A percentile compares a stretch with the other conserved stretches of the same genome.
Conservation (phyloP, 805 yeast species). For the Starmerella bombicola region DNA sequence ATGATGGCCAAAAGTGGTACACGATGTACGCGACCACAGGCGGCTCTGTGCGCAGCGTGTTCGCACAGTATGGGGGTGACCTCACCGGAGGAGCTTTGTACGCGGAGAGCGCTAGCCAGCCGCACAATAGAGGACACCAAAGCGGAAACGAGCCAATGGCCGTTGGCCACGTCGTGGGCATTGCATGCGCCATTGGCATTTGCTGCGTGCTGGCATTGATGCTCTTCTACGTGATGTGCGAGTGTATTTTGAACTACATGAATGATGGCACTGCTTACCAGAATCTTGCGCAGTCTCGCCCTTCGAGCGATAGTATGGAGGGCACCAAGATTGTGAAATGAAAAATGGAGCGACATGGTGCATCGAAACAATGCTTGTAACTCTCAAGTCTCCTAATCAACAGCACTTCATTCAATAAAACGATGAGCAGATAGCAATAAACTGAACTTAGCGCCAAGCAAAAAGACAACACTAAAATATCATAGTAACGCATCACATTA, state of each 20-base stretch:
- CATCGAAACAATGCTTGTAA: too few species aligned
- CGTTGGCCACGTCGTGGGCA: conserved; percentile 55
- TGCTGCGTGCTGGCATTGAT: conserved; percentile 37
- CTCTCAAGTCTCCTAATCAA: too few species aligned
- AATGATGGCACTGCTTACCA: conserved; percentile 11
- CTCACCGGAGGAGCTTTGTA: conserved; percentile 13
- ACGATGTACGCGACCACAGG: conserved; percentile 38
- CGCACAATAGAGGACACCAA: conserved; percentile 2
- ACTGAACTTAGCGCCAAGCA: too few species aligned
- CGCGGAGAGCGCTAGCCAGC: neutral
- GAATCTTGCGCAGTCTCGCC: conserved; percentile 13
- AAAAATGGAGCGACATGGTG: neutral
- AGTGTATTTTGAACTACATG: conserved; percentile 3
- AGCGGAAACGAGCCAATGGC: conserved; percentile 26
- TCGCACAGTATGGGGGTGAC: conserved; percentile 23
- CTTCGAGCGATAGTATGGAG: conserved; percentile 6
- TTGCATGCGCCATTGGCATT: conserved; percentile 55
- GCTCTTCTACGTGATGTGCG: conserved; percentile 31
- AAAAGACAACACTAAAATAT: too few species aligned
- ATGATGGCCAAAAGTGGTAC: conserved; percentile 52
- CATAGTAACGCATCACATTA: too few species aligned
- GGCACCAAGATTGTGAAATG: conserved; percentile 6
- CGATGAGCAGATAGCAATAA: too few species aligned
- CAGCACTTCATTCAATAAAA: too few species aligned
- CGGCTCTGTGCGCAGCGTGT: conserved; percentile 26